Base-by-base conservation (phyloP, 192 early-diverging fungal genomes). In the Rhizophlyctis rosea region DNA sequence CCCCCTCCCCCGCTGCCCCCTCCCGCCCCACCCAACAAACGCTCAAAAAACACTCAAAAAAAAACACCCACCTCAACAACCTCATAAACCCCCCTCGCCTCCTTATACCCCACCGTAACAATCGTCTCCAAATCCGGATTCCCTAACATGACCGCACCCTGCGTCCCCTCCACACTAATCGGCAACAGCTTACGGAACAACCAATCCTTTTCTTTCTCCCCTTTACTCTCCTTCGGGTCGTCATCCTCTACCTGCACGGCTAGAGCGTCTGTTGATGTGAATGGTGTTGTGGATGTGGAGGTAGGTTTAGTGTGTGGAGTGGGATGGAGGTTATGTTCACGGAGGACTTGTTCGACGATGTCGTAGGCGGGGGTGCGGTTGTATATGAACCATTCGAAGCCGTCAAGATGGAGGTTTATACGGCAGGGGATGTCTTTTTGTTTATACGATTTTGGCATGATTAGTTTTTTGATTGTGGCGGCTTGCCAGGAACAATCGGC, bases 301-400 rank as follows among this genome's bases (percentile, higher is more conserved):
- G 57, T 21, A 35, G 27, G 7, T 21, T 25, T 14, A 35, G 23
- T 35, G 24, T 21, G 1, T 30, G 52, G 27, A 30, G 24, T 24
- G 16, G 14, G 24, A 14, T 24, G 24, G 52, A 30, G 52, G 27
- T 24, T n/a, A 25, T 30, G 14, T 35, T 34, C 0, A 21, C 36
- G 13, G 57, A 64, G 47, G 1, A 64, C 56, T 31, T 13, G 28
- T 47, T 73, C 63, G 34, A 90, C 62, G 13, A 67, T 61, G 35
- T 88, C 83, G 60, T 91, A 92, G 1, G 86, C 87, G 1, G 86
- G 75, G 30, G 83, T 77, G 52, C 88, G 76, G 52, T 92, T 92
- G 74, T 91, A 92, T 49, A 88, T 82, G 67, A 91, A 91, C 79
- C 84, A 86, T 57, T 92, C 91, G 3, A 91, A 62, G 3, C 91